Conservation (phyloP, 2,329 filamentous ascomycete genomes). For the Phaeophleospora eucalypticola region DNA sequence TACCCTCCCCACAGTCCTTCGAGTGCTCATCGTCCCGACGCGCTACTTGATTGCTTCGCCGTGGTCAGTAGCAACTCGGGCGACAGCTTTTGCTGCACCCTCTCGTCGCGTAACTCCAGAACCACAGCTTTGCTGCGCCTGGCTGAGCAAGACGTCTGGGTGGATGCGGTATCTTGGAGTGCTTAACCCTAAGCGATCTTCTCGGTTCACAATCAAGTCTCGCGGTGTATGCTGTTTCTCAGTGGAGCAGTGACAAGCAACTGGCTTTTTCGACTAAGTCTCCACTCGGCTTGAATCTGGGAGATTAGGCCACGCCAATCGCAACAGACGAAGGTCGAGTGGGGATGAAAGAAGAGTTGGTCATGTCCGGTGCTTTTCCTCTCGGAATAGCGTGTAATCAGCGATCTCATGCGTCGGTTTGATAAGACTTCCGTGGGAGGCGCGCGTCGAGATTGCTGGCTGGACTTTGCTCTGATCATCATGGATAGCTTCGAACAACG, state of each 20-base stretch:
- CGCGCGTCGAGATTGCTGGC: conserved; percentile 69
- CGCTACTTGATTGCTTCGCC: conserved; percentile 50
- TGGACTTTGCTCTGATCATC: conserved; percentile 67
- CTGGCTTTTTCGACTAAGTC: conserved; percentile 63
- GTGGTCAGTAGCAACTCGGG: conserved; percentile 9
- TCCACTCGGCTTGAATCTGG: conserved; percentile 22
- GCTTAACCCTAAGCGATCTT: conserved; percentile 89
- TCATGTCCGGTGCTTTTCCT: conserved; percentile 29
- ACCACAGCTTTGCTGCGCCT: conserved; percentile 37
- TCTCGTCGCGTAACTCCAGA: neutral
- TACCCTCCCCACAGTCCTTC: conserved; percentile 78
- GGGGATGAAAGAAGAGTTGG: conserved; percentile 31
- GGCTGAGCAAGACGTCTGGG: conserved; percentile 27
- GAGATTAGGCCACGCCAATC: conserved; percentile 10
- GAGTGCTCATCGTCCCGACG: conserved; percentile 62
- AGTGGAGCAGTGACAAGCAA: conserved; percentile 55
- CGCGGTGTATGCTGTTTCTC: conserved; percentile 32
- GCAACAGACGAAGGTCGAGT: conserved; percentile 12
- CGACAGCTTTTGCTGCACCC: conserved; percentile 31
- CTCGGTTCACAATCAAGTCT: conserved; percentile 57
- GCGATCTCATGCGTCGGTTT: conserved; percentile 67
- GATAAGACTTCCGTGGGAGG: conserved; percentile 72
- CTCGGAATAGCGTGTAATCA: conserved; percentile 31
- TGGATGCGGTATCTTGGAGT: conserved; percentile 51
- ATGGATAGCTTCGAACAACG: conserved; percentile 54